These are phyloP conservation scores for Aspergillus diversus DNA, from an alignment of 495 filamentous ascomycete genomes.

Conservation along the genomic window DNA sequence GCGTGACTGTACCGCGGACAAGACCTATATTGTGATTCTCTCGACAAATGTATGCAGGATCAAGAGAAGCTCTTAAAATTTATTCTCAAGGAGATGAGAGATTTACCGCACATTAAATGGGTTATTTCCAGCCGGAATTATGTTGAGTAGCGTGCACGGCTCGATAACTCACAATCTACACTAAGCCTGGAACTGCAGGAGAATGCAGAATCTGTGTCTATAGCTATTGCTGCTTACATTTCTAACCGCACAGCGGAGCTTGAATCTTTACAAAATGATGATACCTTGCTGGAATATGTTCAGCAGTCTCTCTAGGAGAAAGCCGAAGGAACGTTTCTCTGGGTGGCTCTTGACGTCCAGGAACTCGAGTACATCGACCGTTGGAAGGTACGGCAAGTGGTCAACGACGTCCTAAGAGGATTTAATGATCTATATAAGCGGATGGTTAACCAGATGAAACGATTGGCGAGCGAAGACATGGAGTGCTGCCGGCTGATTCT, in stretches of 20 bases:
- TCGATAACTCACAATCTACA: too few species aligned
- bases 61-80: slow-evolving; percentile 35
- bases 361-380: too few species aligned
- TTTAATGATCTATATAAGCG: slow-evolving; percentile 21
- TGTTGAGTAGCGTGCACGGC: too few species aligned
- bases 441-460: slow-evolving; percentile 21
- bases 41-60: slow-evolving; percentile 48
- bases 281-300: too few species aligned
- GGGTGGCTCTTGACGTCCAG: slow-evolving; percentile 35
- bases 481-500: slow-evolving; percentile 1
- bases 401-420: background rate
- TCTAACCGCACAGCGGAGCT: background rate
- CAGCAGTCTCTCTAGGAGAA: slow-evolving; percentile 13
- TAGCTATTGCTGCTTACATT: slow-evolving; percentile 34
- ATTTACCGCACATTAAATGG: slow-evolving; percentile 27
- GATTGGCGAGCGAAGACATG: background rate
- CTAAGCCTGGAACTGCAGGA: slow-evolving; percentile 12
- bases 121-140: slow-evolving; percentile 31
- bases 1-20: slow-evolving; percentile 26
- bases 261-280: too few species aligned
- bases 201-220: slow-evolving; percentile 19
- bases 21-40: slow-evolving; percentile 43
- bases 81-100: slow-evolving; percentile 21
- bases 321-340: slow-evolving; percentile 34
- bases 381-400: background rate